Base-by-base conservation (phyloP, 2,329 filamentous ascomycete species). In the Colletotrichum spinosum region DNA sequence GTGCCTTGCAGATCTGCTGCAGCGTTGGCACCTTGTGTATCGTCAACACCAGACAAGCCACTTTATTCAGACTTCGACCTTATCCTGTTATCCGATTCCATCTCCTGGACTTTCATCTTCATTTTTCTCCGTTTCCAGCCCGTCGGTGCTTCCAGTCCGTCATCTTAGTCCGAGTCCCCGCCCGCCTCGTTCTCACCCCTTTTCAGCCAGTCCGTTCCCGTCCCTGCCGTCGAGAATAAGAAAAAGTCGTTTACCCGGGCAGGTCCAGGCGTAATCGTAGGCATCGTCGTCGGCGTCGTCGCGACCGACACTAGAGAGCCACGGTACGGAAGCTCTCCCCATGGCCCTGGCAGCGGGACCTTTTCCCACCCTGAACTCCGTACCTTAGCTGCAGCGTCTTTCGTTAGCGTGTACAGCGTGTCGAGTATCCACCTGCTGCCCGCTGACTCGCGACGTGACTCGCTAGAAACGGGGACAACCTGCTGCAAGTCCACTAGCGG, bases 401-500 rank as follows among this genome's bases (percentile, higher is more conserved):
- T 37, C 46, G 17, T 15, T 37, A 39, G n/a, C 35, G 34, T 55
- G 58, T 45, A 62, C 57, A 62, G 58, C 46, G 52, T 61, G 58
- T 56, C 58, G 46, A 61, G 48, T 65, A 39, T 25, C 46, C 38
- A 59, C 50, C 39, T 34, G n/a, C 50, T 38, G 9, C 33, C 44
- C 13, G 39, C 64, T 65, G 64, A 67, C 64, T 67, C 53, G 63
- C n/a, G 59, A 33, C 39, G 52, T 58, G 63, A 64, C 58, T 68
- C 59, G 68, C 44, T 69, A 61, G 59, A 56, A 53, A 44, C 46
- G 37, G 62, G 58, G 41, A 58, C 34, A 10, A 48, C 6, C 52
- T 56, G 49, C 63, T 53, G 52, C 61, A 63, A 69, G 60, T 62
- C 63, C 70, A 49, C 61, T 62, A 58, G 67, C 25, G 69, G 63